These are phyloP conservation scores for Cenchrus americanus DNA, from an alignment of 176 grass and related monocot species.

Conservation along the genomic window DNA sequence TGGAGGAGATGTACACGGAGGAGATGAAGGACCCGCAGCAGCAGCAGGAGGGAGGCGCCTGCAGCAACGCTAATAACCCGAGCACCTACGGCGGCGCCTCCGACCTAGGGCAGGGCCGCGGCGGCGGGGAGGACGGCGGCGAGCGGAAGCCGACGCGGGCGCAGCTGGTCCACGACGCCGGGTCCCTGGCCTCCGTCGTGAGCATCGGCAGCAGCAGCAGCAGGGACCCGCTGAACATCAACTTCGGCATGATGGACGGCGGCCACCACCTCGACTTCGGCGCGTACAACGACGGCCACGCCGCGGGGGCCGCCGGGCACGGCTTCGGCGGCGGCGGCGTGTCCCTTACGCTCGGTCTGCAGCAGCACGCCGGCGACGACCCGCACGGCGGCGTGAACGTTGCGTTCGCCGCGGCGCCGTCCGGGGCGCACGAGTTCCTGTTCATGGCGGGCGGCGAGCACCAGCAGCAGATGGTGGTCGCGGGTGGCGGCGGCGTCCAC, in stretches of 20 bases:
- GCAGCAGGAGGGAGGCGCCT: background rate
- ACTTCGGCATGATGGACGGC: conserved; percentile 55
- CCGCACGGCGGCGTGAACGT: conserved; percentile 53
- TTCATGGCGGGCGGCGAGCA: conserved; percentile 44
- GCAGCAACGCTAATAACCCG: conserved; percentile 1
- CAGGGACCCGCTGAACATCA: conserved; percentile 33
- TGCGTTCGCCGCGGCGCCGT: conserved; percentile 42
- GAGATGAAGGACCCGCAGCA: conserved; percentile 69
- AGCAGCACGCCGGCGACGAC: conserved; percentile 48
- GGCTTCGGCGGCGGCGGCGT: conserved; percentile 52
- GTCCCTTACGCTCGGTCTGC: conserved; percentile 77
- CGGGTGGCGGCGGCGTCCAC: conserved; percentile 32
- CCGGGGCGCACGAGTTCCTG: conserved; percentile 39
- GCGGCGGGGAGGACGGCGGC: background rate
- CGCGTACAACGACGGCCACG: conserved; percentile 36
- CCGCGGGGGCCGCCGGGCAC: conserved; percentile 20
- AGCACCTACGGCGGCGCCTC: conserved; percentile 16
- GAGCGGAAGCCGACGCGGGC: conserved; percentile 71
- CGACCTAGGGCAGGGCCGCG: background rate
- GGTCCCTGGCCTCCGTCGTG: conserved; percentile 78
- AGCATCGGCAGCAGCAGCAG: conserved; percentile 46
- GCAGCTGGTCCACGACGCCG: conserved; percentile 66
- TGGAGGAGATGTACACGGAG: conserved; percentile 97
- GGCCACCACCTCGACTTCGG: conserved; percentile 58
- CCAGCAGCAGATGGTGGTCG: conserved; percentile 41